phyloP scores from a whole-genome alignment of 129 eudicot genomes.

The Flaveria brownii region DNA sequence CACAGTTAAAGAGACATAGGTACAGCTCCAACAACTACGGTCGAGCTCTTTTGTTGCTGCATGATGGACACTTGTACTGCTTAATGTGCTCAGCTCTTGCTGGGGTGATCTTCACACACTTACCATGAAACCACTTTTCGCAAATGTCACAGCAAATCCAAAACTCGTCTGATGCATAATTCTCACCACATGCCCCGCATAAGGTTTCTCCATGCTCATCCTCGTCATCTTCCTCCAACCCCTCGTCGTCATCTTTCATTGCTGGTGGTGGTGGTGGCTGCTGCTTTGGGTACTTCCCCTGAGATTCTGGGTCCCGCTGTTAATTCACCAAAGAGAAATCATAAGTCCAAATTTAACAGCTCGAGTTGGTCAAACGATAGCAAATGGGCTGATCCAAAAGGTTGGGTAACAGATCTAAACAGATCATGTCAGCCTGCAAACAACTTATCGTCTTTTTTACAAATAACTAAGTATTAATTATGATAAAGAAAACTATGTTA shows the following conservation, averaged over 20 bases:
- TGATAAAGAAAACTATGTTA: not conserved
- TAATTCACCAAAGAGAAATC: not conserved
- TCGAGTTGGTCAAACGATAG: not conserved
- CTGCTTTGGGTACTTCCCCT: conserved; percentile 10
- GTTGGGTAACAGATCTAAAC: not conserved
- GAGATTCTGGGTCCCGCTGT: conserved; percentile 14
- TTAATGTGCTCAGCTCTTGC: conserved; percentile 17
- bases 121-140: conserved; percentile 13
- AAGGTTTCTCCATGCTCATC: conserved; percentile 16
- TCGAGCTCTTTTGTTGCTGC: conserved; percentile 13
- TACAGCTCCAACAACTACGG: not conserved
- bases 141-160: conserved; percentile 19
- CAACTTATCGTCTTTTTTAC: not conserved
- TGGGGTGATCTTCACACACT: conserved; percentile 16
- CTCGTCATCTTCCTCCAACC: not conserved
- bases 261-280: conserved; percentile 6
- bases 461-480: not conserved
- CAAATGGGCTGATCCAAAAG: not conserved
- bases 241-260: conserved; percentile 7
- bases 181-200: conserved; percentile 18
- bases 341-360: not conserved
- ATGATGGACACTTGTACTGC: conserved; percentile 16
- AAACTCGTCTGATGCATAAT: conserved; percentile 12
- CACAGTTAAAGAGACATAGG: not conserved
- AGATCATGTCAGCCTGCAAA: not conserved